Evolutionary conservation across 78 protist species (phyloP).

Genomic region (Emiliania huxleyi): DNA sequence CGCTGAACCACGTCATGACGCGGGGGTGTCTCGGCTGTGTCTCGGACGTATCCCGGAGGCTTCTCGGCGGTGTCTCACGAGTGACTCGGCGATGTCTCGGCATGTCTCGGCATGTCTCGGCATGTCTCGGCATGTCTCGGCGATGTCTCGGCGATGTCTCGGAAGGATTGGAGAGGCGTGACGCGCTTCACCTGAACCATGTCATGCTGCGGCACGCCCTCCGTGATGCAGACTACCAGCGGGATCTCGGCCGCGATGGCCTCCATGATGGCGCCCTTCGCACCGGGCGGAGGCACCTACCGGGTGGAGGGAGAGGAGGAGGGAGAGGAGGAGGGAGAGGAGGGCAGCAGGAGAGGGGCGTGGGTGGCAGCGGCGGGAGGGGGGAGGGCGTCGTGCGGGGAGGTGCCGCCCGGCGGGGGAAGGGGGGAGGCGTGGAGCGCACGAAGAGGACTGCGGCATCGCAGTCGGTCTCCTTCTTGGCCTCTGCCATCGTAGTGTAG

Average conservation of each 20-base stretch:
- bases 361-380: background rate
- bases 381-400: no score
- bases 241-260: conserved; percentile 90
- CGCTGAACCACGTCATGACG: no score
- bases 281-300: conserved; percentile 77
- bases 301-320: background rate
- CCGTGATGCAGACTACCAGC: conserved; percentile 93
- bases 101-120: no score
- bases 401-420: background rate
- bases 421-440: background rate
- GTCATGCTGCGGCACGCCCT: conserved; percentile 94
- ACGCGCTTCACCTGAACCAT: conserved; percentile 53
- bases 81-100: no score
- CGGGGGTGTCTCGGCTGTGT: no score
- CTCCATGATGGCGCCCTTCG: conserved; percentile 86
- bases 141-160: no score
- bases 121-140: no score
- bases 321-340: conserved; percentile 28
- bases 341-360: conserved; percentile 52
- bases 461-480: conserved; percentile 78
- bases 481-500: conserved; percentile 88
- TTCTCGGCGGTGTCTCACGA: no score
- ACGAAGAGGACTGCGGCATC: conserved; percentile 92
- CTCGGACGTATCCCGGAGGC: no score
- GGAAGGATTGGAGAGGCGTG: no score